Evolutionary conservation across 257 asterid genomes (phyloP).

Genomic region (Solanum neorickii): DNA sequence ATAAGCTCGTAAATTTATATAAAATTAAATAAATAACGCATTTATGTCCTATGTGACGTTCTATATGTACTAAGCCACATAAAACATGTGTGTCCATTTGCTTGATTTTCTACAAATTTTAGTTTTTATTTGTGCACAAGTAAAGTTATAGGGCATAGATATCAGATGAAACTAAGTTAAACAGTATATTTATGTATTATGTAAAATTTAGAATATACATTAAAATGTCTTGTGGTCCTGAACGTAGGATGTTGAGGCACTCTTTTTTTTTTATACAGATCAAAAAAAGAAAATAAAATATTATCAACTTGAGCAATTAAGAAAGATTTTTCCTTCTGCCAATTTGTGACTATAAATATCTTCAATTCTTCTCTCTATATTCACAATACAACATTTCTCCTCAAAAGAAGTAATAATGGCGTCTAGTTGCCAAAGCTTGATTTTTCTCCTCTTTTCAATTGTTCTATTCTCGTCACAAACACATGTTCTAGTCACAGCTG

Average conservation of each 20-base stretch:
- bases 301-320: background rate
- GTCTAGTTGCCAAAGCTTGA: background rate
- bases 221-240: too few relatives aligned
- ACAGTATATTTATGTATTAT: too few relatives aligned
- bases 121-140: fast-evolving
- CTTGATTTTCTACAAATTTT: too few relatives aligned
- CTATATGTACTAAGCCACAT: background rate
- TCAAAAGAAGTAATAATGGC: background rate
- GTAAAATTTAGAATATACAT: background rate
- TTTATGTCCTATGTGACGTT: fast-evolving
- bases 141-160: fast-evolving
- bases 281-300: background rate
- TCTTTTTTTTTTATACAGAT: background rate
- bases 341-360: background rate
- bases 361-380: background rate
- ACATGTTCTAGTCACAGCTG: background rate
- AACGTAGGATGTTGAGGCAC: too few relatives aligned
- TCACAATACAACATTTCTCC: background rate
- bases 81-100: too few relatives aligned
- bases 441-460: background rate
- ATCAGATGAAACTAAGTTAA: too few relatives aligned
- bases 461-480: background rate
- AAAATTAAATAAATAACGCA: too few relatives aligned
- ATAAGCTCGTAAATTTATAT: too few relatives aligned
- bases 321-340: background rate